A percentile compares a stretch with the other conserved stretches of the same genome.
phyloP scores from a whole-genome alignment of 2,329 filamentous ascomycete genomes.

The Claviceps monticola region DNA sequence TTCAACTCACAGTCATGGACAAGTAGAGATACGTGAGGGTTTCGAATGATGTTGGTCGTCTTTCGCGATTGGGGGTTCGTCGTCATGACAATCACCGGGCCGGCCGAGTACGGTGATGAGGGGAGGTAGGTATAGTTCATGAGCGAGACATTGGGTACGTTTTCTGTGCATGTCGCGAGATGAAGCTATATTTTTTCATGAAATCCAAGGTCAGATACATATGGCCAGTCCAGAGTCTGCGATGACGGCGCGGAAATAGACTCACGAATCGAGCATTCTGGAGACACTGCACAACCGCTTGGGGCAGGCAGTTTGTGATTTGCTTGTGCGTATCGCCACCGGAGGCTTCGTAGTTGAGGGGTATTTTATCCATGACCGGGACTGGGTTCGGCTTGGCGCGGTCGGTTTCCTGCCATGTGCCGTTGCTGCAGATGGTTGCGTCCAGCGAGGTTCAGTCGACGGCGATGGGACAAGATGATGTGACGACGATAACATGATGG shows the following conservation, averaged over 20 bases:
- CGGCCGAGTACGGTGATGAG: constrained; percentile 50
- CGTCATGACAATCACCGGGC: constrained; percentile 91
- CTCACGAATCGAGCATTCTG: constrained; percentile 88
- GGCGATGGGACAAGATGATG: neutral
- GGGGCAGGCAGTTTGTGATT: constrained; percentile 55
- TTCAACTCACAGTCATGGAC: constrained; percentile 69
- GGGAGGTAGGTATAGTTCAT: constrained; percentile 99
- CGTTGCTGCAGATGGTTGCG: neutral
- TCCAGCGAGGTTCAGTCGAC: neutral
- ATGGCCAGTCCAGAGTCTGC: neutral
- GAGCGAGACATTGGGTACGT: constrained; percentile 80
- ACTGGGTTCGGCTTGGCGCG: neutral
- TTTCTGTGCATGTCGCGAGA: constrained; percentile 75
- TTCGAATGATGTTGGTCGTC: constrained; percentile 66
- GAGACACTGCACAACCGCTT: constrained; percentile 78
- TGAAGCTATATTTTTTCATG: constrained; percentile 53
- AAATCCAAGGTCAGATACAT: neutral
- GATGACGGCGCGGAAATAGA: constrained; percentile 7
- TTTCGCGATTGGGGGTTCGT: constrained; percentile 69
- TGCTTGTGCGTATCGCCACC: constrained; percentile 59
- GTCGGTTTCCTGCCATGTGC: neutral
- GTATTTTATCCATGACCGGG: constrained; percentile 44
- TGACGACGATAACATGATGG: neutral
- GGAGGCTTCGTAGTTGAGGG: constrained; percentile 63
- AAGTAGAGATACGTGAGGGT: constrained; percentile 81